Base-by-base conservation (phyloP, 2,329 filamentous ascomycete species). In the Diaporthe citriasiana region DNA sequence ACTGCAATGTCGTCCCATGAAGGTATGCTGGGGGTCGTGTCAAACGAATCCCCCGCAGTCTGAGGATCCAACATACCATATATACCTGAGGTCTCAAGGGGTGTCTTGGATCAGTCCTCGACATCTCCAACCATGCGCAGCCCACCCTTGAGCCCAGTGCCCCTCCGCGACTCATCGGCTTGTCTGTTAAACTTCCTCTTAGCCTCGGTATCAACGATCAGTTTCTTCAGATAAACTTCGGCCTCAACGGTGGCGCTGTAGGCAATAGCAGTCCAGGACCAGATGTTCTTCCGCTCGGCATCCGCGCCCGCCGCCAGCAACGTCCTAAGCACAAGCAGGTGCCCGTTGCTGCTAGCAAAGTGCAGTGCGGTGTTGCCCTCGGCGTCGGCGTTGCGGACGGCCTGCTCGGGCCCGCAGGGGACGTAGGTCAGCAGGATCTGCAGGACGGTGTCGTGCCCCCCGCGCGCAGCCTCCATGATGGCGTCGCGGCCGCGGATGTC, bases 281-380 rank as follows among this genome's bases (percentile, higher is more conserved):
- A 94, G 2, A 91, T 85, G 80, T 97, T 97, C 77, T 88, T 88
- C 72, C 90, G 90, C 71, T 93, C 87, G 0, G 93, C 90, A 77
- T 95, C 92, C 0, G 95, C 94, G 15, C 95, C 95, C 0, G 93
- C 94, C 4, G 93, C 91, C 17, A 97, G 87, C 70, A 97, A 85
- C 47, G 95, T 93, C 56, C 95, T 88, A 71, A 97, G 84, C 0
- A 94, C 93, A 71, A 95, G 90, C 59, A 97, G 83, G 78, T 96
- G 93, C 1, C 95, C 95, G 79, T 94, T 94, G 59, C 93, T 93
- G 79, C 92, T 94, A 17, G 95, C 95, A 84, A 97, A 95, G 83
- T 97, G 95, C 56, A 97, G 86, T 0, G 94, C 93, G 3, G 94
- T 97, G 81, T 97, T 97, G n/a, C 95, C 95, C 73, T 93, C 89